Evolutionary conservation across 768 basidiomycete genomes (phyloP), one percentile per base, ranked within the genome.

Genomic region (Tephrocybe sp.): DNA sequence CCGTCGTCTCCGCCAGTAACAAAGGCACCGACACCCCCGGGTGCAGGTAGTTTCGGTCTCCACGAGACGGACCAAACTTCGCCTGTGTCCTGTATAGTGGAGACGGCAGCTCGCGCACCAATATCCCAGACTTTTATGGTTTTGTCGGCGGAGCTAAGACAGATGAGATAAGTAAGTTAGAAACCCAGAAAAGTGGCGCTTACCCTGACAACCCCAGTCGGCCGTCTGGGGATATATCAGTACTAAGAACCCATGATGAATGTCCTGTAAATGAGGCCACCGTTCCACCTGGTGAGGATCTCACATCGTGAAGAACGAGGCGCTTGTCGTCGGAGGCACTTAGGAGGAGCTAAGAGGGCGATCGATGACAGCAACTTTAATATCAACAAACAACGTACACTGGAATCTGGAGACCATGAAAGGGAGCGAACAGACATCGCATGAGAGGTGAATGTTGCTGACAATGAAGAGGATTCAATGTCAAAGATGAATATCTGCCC

Each of bases 241-340:
- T 74, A 59, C 84, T 86, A 30, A 98, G 76, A 2, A 92, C 90
- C 93, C 95, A 96, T 9, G 92, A 94, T 0, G 89, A 79, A 65
- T 98, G 94, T 0, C 94, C 94, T 5, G 82, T 80, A 56, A 98
- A 74, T 9, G 91, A 84, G 12, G 94, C 91, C 16, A 95, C 91
- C 1, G 87, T 86, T 32, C 89, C 87, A 16, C 91, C 86, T 36
- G 81, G 75, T 5, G 85, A 73, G n/a, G 79, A 75, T 47, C 94
- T 85, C 13, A 94, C 89, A 62, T 98, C 94, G 65, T 96, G 92
- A 40, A 96, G 69, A 45, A 92, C 85, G 51, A 98, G 84, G 15
- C 90, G 83, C 65, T 92, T 92, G 69, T 96, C 94, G 64, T 98
- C 94, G 3, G 92, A 95, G 2, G 88, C 94, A 35, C 91, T 93